These are phyloP conservation scores for Calocybe gambosa DNA, from an alignment of 1,284 basidiomycete genomes.

Conservation along the genomic window DNA sequence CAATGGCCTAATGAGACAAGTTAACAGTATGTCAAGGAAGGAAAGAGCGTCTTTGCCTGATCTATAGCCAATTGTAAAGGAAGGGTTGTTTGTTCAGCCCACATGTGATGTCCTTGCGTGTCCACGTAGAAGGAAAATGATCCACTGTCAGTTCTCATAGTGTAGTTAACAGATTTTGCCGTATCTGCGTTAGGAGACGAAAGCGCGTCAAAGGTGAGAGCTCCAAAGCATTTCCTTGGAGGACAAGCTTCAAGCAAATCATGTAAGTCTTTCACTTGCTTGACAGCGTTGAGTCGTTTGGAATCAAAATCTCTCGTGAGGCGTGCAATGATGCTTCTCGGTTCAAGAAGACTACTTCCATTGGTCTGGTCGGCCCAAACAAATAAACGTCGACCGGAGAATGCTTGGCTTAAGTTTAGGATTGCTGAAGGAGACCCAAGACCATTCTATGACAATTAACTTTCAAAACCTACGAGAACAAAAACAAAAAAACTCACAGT, in stretches of 20 bases:
- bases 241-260: background rate
- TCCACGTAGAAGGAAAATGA: background rate
- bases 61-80: background rate
- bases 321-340: background rate
- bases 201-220: background rate
- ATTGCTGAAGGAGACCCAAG: background rate
- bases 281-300: background rate
- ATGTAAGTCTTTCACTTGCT: background rate
- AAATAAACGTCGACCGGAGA: background rate
- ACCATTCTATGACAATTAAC: background rate
- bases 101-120: background rate
- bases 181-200: background rate
- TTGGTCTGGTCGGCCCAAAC: background rate
- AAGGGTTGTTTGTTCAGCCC: background rate
- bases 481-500: background rate
- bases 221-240: background rate
- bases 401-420: background rate
- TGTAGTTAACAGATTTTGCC: background rate
- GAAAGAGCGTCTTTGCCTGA: background rate
- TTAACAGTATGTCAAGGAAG: background rate
- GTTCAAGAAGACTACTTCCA: background rate
- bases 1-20: background rate
- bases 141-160: background rate
- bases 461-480: background rate
- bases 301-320: background rate